Evolutionary conservation across 192 early-diverging fungal genomes (phyloP), one percentile per base, ranked within the genome.

Genomic region (Rhizoclosmatium globosum): DNA sequence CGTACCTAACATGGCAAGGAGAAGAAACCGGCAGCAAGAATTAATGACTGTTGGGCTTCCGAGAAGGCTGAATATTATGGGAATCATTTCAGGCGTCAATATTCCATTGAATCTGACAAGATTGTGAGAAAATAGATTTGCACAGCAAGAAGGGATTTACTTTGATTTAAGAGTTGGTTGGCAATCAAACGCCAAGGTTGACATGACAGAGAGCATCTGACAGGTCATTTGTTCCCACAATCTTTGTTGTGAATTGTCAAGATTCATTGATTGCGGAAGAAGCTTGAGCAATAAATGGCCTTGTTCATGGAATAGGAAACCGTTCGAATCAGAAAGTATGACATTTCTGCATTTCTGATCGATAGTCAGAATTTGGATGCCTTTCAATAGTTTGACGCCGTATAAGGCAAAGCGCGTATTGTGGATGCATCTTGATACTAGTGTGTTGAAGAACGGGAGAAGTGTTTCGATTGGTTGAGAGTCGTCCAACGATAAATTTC

Each of bases 311-410:
- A 53, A 53, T 13, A 53, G 0, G 17, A 53, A 53, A 13, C 50
- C 50, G 17, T 53, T 53, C 17, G 50, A 13, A 53, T 17, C 50
- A 53, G 60, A 62, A 23, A 62, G 60, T 21, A 62, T 62, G 9
- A 21, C 60, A 19, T 62, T 62, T 1, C 23, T 19, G 38, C 60
- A 21, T 6, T 19, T 23, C 23, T 7, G 7, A 62, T 62, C 60
- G 4, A 23, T 62, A 23, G 21, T 21, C 60, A 62, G 38, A 21
- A 62, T 62, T 39, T 62, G 11, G 21, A 62, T 39, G 11, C 60
- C 60, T 7, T 39, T 19, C 60, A 19, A 62, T 21, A 62, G 23
- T 23, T 62, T 62, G 60, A 62, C 60, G 21, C 60, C 60, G 60
- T 39, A 62, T 7, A 62, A 39, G 6, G 60, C 38, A 21, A 62